Conservation (phyloP, 257 asterid species). For the Haberlea rhodopensis region DNA sequence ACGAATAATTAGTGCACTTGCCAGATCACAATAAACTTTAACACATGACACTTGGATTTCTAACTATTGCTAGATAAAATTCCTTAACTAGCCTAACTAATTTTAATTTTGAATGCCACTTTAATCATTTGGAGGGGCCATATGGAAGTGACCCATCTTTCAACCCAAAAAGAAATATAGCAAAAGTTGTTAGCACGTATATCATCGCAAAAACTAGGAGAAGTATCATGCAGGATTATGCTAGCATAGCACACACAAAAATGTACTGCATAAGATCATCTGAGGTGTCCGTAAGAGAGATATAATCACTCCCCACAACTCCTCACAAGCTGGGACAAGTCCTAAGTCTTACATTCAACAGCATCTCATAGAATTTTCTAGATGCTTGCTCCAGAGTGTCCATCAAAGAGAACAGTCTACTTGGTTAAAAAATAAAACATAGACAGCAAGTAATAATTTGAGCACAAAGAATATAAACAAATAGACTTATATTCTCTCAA, state of each 20-base stretch:
- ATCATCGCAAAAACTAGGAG: too few species aligned
- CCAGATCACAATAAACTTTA: background rate
- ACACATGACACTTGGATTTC: background rate
- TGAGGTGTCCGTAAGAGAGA: background rate
- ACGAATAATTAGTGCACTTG: constrained; percentile 9
- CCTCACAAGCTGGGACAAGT: constrained; percentile 4
- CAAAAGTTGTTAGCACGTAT: too few species aligned
- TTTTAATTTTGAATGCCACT: too few species aligned
- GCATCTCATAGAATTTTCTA: constrained; percentile 4
- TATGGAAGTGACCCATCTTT: background rate
- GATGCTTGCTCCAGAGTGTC: constrained; percentile 11
- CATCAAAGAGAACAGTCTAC: background rate
- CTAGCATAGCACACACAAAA: background rate
- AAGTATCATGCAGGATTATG: background rate
- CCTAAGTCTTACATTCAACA: background rate
- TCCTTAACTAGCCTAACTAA: background rate
- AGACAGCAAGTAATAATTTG: background rate
- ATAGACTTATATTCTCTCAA: constrained; percentile 8
- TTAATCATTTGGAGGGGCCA: background rate
- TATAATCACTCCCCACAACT: background rate
- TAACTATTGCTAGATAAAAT: background rate
- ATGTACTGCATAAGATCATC: too few species aligned
- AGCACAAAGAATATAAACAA: constrained; percentile 10
- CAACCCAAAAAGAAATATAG: background rate
- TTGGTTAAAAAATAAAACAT: background rate